Base-by-base conservation (phyloP, 371 early-diverging fungal species). In the Mucor lusitanicus region DNA sequence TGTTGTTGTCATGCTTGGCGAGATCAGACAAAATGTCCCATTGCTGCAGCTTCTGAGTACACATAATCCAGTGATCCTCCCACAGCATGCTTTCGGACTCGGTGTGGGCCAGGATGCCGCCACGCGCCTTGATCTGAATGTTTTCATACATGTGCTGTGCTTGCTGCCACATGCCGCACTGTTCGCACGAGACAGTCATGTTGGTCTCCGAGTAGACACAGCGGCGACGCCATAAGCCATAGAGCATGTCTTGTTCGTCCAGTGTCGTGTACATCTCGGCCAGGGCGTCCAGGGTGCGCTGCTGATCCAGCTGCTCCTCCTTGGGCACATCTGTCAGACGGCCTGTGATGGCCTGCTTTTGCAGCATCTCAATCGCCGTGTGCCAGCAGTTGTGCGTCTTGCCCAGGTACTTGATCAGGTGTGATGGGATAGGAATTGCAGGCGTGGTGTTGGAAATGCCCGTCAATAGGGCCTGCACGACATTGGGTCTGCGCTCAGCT, bases 1-100 rank as follows among this genome's bases (percentile, higher is more conserved):
- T 83, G 67, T 95, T 91, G 33, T 87, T 86, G 42, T 98, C 98
- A 59, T 94, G 92, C 72, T 95, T 93, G 6, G 97, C 94, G 8
- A 99, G 85, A 39, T 99, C 99, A 3, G 89, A 84, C 57, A 99
- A 80, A 58, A 99, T 88, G 67, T 99, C 99, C 99, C 99, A 99
- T 72, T 97, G 97, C 80, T 99, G 99, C 39, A 99, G 79, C 59
- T 93, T 89, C 71, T 96, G 88, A 0, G 99, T 92, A 65, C 97
- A 95, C 17, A 79, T 76, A 23, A 99, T 89, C 95, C 99, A 99
- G 69, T 95, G 96, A 56, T 97, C 93, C 79, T 99, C 98, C 99
- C 99, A 99, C 7, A 99, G 77, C 58, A 88, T 87, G 71, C 97
- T 99, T 74, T 99, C 99, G 1, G 96, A 87, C 76, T 99, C 99